Conservation (phyloP, 2,329 filamentous ascomycete species). For the Tolypocladium tropicale region DNA sequence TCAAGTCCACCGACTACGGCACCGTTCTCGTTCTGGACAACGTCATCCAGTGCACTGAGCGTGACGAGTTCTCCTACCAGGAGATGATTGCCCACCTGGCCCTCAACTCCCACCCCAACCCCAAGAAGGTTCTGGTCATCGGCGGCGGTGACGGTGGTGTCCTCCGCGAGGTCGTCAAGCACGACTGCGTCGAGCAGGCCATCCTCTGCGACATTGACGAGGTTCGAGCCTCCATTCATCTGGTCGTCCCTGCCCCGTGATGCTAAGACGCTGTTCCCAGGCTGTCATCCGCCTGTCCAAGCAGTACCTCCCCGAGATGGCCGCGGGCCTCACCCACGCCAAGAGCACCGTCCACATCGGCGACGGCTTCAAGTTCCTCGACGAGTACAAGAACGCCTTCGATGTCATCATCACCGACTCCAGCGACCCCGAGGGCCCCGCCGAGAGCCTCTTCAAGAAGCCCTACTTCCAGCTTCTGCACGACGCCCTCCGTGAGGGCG, state of each 20-base stretch:
- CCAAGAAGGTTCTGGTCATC: conserved; percentile 97
- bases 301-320: conserved; percentile 93
- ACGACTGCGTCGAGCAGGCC: conserved; percentile 92
- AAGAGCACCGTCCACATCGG: conserved; percentile 88
- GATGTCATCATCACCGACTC: conserved; percentile 99
- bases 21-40: conserved; percentile 96
- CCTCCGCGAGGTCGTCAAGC: conserved; percentile 97
- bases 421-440: conserved; percentile 92
- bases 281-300: conserved; percentile 97
- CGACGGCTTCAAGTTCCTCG: conserved; percentile 97
- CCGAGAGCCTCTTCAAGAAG: conserved; percentile 96
- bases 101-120: conserved; percentile 97
- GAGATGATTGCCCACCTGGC: conserved; percentile 99
- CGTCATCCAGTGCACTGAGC: conserved; percentile 97
- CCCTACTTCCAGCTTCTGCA: conserved; percentile 93
- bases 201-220: conserved; percentile 98
- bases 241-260: background rate
- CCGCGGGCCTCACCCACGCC: conserved; percentile 84
- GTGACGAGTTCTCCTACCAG: conserved; percentile 98
- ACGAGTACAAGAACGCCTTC: conserved; percentile 93
- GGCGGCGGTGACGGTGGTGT: conserved; percentile 96
- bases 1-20: conserved; percentile 95
- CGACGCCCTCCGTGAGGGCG: conserved; percentile 83
- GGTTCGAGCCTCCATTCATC: conserved; percentile 43
- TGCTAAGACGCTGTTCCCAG: conserved; percentile 24